A percentile compares a stretch with the other conserved stretches of the same genome.
Conservation (phyloP, 2,329 filamentous ascomycete genomes). For the Ascochyta koolunga region DNA sequence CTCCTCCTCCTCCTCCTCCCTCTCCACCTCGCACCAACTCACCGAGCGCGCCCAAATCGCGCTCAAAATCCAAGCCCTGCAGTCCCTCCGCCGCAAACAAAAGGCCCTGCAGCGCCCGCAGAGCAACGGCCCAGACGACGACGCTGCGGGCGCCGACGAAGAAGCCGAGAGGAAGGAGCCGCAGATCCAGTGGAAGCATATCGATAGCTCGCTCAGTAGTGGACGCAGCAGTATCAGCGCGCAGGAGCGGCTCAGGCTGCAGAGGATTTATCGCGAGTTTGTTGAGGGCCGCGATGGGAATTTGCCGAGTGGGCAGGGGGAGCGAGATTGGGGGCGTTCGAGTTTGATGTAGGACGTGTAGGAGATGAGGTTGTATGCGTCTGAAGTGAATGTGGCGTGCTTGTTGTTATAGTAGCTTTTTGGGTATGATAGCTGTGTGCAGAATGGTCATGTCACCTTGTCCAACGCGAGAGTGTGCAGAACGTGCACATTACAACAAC, state of each 20-base stretch:
- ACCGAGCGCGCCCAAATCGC: conserved; percentile 79
- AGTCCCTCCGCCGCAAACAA: conserved; percentile 69
- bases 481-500: too few species aligned
- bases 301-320: conserved; percentile 91
- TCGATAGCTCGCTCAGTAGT: conserved; percentile 75
- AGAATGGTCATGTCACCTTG: too few species aligned
- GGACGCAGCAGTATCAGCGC: conserved; percentile 84
- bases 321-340: conserved; percentile 88
- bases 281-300: conserved; percentile 90
- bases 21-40: conserved; percentile 62
- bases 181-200: conserved; percentile 81
- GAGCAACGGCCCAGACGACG: conserved; percentile 23
- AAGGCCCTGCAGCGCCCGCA: conserved; percentile 53
- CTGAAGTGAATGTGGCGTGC: too few species aligned
- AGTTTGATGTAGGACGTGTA: conserved; percentile 78
- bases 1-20: conserved; percentile 33
- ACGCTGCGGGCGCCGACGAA: conserved; percentile 43
- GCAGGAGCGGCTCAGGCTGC: conserved; percentile 75
- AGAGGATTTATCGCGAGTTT: conserved; percentile 89
- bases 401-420: too few species aligned
- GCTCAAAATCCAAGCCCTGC: conserved; percentile 82
- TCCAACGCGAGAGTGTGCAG: too few species aligned
- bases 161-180: conserved; percentile 67
- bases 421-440: too few species aligned
- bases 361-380: too few species aligned